These are phyloP conservation scores for Neurospora tetrasperma DNA, from an alignment of 495 filamentous ascomycete species.

Conservation along the genomic window DNA sequence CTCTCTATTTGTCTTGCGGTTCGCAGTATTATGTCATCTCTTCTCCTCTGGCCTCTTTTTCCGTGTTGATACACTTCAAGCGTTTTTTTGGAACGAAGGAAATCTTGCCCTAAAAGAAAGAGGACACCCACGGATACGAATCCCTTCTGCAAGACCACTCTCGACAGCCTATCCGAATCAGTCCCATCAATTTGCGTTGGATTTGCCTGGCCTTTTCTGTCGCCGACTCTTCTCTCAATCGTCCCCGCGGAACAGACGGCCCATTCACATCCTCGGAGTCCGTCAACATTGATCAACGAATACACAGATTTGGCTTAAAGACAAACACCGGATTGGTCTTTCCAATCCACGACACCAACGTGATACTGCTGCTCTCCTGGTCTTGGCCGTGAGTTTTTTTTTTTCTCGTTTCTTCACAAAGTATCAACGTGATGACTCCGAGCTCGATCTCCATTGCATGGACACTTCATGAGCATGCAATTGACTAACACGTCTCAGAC, in stretches of 20 bases:
- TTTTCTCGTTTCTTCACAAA: background rate
- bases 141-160: background rate
- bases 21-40: conserved; percentile 18
- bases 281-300: background rate
- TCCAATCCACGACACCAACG: background rate
- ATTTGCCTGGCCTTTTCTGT: background rate
- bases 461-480: background rate
- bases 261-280: background rate
- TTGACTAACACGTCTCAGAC: background rate
- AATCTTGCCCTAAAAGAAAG: conserved; percentile 4
- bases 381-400: background rate
- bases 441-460: background rate
- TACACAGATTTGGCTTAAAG: background rate
- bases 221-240: background rate
- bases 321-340: background rate
- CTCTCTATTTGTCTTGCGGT: conserved; percentile 5
- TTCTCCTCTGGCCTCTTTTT: conserved; percentile 7
- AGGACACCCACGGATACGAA: background rate
- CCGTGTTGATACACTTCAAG: conserved; percentile 8
- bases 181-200: background rate
- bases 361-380: background rate
- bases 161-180: background rate
- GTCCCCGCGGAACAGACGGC: background rate
- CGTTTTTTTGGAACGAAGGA: conserved; percentile 12
- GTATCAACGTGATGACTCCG: background rate